A percentile compares a stretch with the other conserved stretches of the same genome.
phyloP scores from a whole-genome alignment of 2,329 filamentous ascomycete genomes.

The Lachnellula hyalina region DNA sequence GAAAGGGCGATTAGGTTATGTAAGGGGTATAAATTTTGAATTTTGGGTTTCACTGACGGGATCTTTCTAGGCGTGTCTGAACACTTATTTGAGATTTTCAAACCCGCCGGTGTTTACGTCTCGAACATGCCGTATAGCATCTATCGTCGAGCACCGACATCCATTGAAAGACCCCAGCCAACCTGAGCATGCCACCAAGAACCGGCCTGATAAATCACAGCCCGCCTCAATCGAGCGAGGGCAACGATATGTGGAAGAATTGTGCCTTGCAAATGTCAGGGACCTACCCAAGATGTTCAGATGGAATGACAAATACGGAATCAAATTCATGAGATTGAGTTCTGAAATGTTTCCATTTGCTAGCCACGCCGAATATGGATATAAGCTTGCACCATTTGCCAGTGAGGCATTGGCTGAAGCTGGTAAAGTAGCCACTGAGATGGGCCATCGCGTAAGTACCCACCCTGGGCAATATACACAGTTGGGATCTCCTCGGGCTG shows the following conservation, averaged over 20 bases:
- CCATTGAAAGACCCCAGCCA: constrained; percentile 70
- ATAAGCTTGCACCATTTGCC: constrained; percentile 78
- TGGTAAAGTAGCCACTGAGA: constrained; percentile 68
- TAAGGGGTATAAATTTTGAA: constrained; percentile 37
- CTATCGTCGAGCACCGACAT: constrained; percentile 83
- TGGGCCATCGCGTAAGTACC: constrained; percentile 81
- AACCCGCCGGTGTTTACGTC: constrained; percentile 86
- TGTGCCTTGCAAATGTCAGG: constrained; percentile 76
- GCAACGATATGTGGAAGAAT: constrained; percentile 64
- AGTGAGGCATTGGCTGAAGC: constrained; percentile 70
- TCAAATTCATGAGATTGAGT: constrained; percentile 86
- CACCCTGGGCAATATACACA: constrained; percentile 94
- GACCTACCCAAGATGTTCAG: constrained; percentile 81
- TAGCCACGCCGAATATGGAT: constrained; percentile 81
- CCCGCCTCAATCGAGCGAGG: constrained; percentile 63
- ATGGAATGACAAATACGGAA: constrained; percentile 90
- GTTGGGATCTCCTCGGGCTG: constrained; percentile 72
- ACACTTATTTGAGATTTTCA: constrained; percentile 80
- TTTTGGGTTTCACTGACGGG: background rate
- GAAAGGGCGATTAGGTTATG: constrained; percentile 86
- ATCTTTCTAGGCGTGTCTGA: constrained; percentile 66
- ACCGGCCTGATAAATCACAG: constrained; percentile 71
- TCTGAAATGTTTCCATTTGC: constrained; percentile 98
- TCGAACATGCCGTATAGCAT: constrained; percentile 83
- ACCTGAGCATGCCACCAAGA: constrained; percentile 78